Evolutionary conservation across 257 asterid species (phyloP), one percentile per base, ranked within the genome.

Genomic region (Solanum lignicaule): DNA sequence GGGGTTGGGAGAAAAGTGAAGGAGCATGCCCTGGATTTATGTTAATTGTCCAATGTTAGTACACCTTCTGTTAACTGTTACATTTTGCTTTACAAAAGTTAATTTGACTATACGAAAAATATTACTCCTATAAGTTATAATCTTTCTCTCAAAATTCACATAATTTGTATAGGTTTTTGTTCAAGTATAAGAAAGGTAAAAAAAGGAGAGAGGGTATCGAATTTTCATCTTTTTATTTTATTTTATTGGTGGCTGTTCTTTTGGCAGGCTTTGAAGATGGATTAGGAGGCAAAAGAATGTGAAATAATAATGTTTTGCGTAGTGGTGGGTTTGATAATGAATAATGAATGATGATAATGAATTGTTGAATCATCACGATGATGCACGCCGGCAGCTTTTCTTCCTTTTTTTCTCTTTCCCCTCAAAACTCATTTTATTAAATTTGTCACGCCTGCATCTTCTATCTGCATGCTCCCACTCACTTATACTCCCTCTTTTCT

Each of bases 361-460:
- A 71, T 85, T 62, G 20, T 43, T 65, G 76, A 68, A 85, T 85
- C 87, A 85, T 68, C 66, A 85, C 62, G 33, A 68, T 88, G 84
- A 87, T 89, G 98, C 98, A 93, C 94, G 94, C 95, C 94, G 93
- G 95, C 96, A 94, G 96, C 98, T 93, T 94, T 93, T 95, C 87
- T 16, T 71, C 91, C 75, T 6, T 18, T 52, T 33, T 69, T 62
- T 65, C 48, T 25, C 52, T 78, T 79, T 84, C 90, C 86, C 68
- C 89, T 83, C 92, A 75, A 84, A 35, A 66, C 92, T 14, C 74
- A 68, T 29, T 68, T 68, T 65, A 72, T 32, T 72, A 0, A 35
- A 90, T 87, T 90, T 85, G 87, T 90, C 95, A 94, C 96, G 98
- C 95, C 94, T 92, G 93, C 73, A 66, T 60, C 68, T 21, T 60